phyloP scores from a whole-genome alignment of 352 stramenopile genomes.

The Globisporangium heterothallicum region DNA sequence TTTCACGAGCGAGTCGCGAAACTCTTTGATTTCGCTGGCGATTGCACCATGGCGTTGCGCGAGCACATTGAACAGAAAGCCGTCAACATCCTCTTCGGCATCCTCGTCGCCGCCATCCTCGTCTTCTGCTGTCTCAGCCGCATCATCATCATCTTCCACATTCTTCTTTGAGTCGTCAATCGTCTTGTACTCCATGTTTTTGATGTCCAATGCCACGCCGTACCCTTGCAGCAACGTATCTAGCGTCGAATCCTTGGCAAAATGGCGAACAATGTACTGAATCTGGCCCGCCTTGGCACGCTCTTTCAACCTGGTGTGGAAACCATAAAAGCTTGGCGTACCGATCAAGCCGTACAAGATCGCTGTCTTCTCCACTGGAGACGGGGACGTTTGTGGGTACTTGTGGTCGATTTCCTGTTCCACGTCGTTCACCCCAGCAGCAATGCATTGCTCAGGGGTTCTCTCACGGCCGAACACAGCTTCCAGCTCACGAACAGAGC shows the following conservation, averaged over 20 bases:
- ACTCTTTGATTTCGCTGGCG: slow-evolving; percentile 41
- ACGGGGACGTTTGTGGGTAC: slow-evolving; percentile 37
- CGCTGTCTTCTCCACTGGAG: slow-evolving; percentile 28
- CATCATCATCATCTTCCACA: slow-evolving; percentile 26
- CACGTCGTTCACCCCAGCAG: slow-evolving; percentile 60
- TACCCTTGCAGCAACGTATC: slow-evolving; percentile 89
- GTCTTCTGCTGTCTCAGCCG: slow-evolving; percentile 15
- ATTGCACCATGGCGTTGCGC: slow-evolving; percentile 38
- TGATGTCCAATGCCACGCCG: slow-evolving; percentile 91
- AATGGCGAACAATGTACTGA: slow-evolving; percentile 84
- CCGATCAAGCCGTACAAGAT: slow-evolving; percentile 86
- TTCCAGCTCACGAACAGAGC: slow-evolving; percentile 43
- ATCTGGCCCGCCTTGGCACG: slow-evolving; percentile 50
- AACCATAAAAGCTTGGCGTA: slow-evolving; percentile 55
- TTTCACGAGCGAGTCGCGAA: slow-evolving; percentile 45
- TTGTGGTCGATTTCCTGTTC: slow-evolving; percentile 70
- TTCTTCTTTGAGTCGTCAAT: slow-evolving; percentile 88
- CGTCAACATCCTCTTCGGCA: slow-evolving; percentile 55
- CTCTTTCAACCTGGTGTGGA: slow-evolving; percentile 61
- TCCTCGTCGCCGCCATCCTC: slow-evolving; percentile 32
- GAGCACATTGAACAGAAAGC: slow-evolving; percentile 56
- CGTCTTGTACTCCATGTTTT: slow-evolving; percentile 97
- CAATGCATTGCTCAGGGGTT: slow-evolving; percentile 39
- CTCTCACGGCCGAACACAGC: slow-evolving; percentile 22
- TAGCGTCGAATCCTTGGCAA: slow-evolving; percentile 50